phyloP scores from a whole-genome alignment of 1,139 yeast species.

The Diutina siamensis region DNA sequence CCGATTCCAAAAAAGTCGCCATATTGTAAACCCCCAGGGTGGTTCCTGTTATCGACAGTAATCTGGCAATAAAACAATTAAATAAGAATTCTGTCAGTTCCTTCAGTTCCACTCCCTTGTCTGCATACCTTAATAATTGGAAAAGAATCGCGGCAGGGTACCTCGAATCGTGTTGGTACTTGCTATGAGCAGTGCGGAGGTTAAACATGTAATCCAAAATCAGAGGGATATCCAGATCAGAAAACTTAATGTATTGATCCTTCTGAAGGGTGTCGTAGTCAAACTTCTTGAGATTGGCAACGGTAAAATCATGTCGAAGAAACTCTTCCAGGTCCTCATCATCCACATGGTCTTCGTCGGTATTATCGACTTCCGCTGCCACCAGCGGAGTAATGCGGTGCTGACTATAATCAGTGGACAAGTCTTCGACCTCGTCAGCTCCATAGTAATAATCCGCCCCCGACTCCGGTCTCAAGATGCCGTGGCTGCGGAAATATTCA shows the following conservation, averaged over 20 bases:
- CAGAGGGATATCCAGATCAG: conserved; percentile 56
- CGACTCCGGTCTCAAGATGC: conserved; percentile 21
- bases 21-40: conserved; percentile 48
- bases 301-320: not conserved
- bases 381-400: not conserved
- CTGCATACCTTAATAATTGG: conserved; percentile 58
- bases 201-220: conserved; percentile 45
- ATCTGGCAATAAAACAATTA: conserved; percentile 49
- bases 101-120: conserved; percentile 38
- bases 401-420: conserved; percentile 16
- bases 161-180: conserved; percentile 42
- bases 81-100: conserved; percentile 47
- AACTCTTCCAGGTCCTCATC: conserved; percentile 12
- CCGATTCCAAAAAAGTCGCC: conserved; percentile 18
- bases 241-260: conserved; percentile 43
- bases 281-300: conserved; percentile 16
- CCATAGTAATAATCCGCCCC: conserved; percentile 12
- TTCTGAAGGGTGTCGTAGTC: conserved; percentile 35
- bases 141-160: conserved; percentile 59
- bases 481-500: conserved; percentile 29
- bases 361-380: conserved; percentile 9
- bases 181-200: conserved; percentile 18
- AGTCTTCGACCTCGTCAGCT: conserved; percentile 29
- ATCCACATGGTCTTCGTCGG: not conserved
- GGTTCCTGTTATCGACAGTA: conserved; percentile 47